A percentile compares a stretch with the other conserved stretches of the same genome.
These are phyloP conservation scores for Nicotiana noctiflora DNA, from an alignment of 257 asterid species.

Conservation along the genomic window DNA sequence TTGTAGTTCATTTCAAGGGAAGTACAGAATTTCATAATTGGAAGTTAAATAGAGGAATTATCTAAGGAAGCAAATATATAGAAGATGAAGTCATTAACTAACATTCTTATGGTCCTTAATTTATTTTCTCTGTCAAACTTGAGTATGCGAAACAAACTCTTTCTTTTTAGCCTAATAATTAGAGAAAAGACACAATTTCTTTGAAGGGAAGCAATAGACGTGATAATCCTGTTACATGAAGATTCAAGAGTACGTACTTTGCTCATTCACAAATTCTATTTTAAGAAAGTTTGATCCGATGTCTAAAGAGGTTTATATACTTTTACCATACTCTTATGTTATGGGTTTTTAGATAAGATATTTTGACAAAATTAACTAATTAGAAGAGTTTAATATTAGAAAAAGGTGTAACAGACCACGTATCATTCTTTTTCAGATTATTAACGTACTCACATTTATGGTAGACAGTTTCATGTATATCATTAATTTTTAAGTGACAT, in stretches of 20 bases:
- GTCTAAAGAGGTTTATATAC: background rate
- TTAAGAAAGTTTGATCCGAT: background rate
- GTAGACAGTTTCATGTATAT: too few species aligned
- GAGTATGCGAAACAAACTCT: background rate
- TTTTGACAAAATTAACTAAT: too few species aligned
- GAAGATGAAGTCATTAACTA: background rate
- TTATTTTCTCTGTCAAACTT: too few species aligned
- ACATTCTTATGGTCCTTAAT: background rate
- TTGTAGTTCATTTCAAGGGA: background rate
- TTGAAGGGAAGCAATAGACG: background rate
- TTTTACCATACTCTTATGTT: background rate
- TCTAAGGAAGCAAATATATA: background rate
- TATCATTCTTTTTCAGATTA: too few species aligned
- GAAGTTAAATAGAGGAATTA: background rate
- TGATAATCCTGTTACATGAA: too few species aligned
- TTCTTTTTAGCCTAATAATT: background rate
- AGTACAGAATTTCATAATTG: background rate
- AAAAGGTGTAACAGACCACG: too few species aligned
- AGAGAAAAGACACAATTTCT: background rate
- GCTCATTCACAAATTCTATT: background rate
- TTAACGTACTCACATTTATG: background rate
- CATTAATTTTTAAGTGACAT: too few species aligned
- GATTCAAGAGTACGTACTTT: background rate
- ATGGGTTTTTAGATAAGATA: background rate
- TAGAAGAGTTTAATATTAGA: too few species aligned